Base-by-base conservation (phyloP, 2,329 filamentous ascomycete genomes). In the Furcasterigmium sp. region DNA sequence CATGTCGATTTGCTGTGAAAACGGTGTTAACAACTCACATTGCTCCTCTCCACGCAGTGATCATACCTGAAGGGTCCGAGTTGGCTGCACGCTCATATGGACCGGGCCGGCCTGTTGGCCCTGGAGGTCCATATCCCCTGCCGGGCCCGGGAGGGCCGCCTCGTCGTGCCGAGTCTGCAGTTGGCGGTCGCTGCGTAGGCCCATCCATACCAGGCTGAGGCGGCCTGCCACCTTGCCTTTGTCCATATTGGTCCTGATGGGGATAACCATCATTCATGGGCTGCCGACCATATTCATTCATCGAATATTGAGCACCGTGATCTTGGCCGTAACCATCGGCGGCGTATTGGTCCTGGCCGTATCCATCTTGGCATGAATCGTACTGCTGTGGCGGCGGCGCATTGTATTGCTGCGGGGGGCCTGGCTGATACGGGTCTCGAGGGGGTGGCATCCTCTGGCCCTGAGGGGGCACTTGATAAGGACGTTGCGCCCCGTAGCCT, bases 291-390 rank as follows among this genome's bases (percentile, higher is more conserved):
- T 74, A 77, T 47, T 64, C 67, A 44, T 64, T 64, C 37, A 72
- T 68, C 41, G 67, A 64, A 50, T 72, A 69, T 28, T 69, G 65
- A 42, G 52, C 59, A 41, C 61, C 63, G 37, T 68, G 66, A 18
- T 61, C 64, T 47, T 70, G 66, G 3, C 52, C 59, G 36, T 63
- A 54, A n/a, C 50, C 52, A 7, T 64, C 64, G 40, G 68, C 67
- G 20, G 66, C 63, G 15, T 71, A 69, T 37, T 69, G 65, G 18
- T 68, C 70, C 46, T 72, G 67, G 39, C 61, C 68, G 46, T 75
- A 68, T 13, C 65, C 66, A 39, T 72, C 65, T 42, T 70, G 64
- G 44, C 73, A 70, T 39, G 67, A 62, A 42, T 73, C 64, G 46
- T 74, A 71, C 44, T 73, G 63, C 44, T 66, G 63, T 13, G 57